phyloP scores from a whole-genome alignment of 768 basidiomycete species.

The Xerocomellus amylosporus region DNA sequence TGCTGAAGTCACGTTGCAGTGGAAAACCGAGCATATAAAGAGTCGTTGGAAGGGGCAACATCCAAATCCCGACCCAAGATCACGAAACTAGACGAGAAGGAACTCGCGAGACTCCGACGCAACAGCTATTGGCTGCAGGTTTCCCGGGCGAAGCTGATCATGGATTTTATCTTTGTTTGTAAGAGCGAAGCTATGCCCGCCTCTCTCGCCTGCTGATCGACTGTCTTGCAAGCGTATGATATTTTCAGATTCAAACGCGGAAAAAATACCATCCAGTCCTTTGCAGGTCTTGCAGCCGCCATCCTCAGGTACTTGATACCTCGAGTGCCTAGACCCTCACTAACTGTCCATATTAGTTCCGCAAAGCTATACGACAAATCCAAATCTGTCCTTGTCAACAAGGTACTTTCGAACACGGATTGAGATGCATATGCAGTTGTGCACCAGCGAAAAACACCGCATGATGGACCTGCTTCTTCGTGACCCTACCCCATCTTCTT shows the following conservation, averaged over 20 bases:
- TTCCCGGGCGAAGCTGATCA: conserved; percentile 65
- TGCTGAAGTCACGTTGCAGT: conserved; percentile 40
- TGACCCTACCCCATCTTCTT: background rate
- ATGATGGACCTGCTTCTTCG: background rate
- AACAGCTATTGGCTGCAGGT: conserved; percentile 78
- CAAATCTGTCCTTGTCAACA: conserved; percentile 59
- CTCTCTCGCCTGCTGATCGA: conserved; percentile 6
- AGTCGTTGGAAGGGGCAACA: conserved; percentile 70
- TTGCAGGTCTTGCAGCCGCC: conserved; percentile 67
- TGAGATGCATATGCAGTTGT: conserved; percentile 11
- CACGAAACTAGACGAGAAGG: conserved; percentile 63
- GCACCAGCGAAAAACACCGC: background rate
- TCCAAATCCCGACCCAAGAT: conserved; percentile 62
- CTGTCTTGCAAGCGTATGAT: conserved; percentile 60
- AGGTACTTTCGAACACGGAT: conserved; percentile 19
- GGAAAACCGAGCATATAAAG: conserved; percentile 67
- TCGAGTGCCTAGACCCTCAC: background rate
- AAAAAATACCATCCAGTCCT: conserved; percentile 57
- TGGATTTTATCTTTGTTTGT: conserved; percentile 92
- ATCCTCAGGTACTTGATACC: conserved; percentile 58
- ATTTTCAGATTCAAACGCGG: conserved; percentile 68
- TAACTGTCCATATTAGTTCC: conserved; percentile 44
- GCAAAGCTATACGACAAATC: conserved; percentile 76
- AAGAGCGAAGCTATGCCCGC: conserved; percentile 30
- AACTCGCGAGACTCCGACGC: conserved; percentile 61